These are phyloP conservation scores for Coemansia sp. DNA, from an alignment of 192 early-diverging fungal species.

Conservation along the genomic window DNA sequence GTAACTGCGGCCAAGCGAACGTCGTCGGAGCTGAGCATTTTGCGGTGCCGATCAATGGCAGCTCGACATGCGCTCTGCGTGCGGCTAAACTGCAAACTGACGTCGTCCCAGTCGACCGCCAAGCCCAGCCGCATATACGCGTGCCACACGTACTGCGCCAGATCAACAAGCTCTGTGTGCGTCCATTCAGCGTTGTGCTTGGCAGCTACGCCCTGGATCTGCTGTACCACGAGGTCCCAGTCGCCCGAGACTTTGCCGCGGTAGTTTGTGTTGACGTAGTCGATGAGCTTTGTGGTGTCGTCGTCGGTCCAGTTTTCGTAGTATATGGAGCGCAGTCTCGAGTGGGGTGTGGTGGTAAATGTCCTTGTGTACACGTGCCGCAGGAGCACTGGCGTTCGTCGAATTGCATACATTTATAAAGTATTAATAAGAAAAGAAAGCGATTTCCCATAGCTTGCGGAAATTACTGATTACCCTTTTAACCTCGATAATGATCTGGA, in stretches of 20 bases:
- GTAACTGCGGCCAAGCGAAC: no score
- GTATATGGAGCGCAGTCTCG: neutral
- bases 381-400: neutral
- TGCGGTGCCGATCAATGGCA: neutral
- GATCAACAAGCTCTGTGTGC: no score
- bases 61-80: neutral
- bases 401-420: neutral
- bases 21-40: neutral
- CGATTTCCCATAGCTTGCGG: no score
- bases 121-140: neutral
- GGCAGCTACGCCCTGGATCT: neutral
- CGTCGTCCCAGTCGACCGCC: neutral
- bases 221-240: neutral
- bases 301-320: neutral
- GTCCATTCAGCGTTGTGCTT: neutral
- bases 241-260: neutral
- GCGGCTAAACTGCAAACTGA: neutral
- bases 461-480: no score
- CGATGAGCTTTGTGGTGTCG: neutral
- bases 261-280: neutral
- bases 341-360: no score
- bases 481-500: no score
- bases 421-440: neutral
- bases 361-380: neutral
- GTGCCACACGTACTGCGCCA: neutral